A percentile compares a stretch with the other conserved stretches of the same genome.
Conservation (phyloP, 2,329 filamentous ascomycete genomes). For the Leptodontidium sp. region DNA sequence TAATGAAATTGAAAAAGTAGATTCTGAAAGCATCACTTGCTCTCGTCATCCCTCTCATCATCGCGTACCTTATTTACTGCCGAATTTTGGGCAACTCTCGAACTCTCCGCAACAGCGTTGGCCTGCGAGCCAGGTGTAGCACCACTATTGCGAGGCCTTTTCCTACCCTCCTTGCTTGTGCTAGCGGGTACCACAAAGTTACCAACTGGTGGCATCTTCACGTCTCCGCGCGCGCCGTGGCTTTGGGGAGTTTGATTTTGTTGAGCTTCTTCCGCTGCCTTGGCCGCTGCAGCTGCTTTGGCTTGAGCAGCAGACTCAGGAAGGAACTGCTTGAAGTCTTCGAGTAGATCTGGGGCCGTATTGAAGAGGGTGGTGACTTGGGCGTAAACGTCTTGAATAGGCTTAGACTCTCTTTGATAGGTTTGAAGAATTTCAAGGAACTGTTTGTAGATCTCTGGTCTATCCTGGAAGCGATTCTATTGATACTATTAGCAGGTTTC, state of each 20-base stretch:
- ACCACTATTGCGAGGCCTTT: slow-evolving; percentile 66
- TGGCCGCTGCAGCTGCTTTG: slow-evolving; percentile 65
- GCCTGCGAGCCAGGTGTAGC: slow-evolving; percentile 47
- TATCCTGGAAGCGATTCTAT: slow-evolving; percentile 96
- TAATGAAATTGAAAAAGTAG: background rate
- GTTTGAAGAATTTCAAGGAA: slow-evolving; percentile 98
- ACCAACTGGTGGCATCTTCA: slow-evolving; percentile 88
- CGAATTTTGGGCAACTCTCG: slow-evolving; percentile 41
- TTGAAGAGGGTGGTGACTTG: slow-evolving; percentile 96
- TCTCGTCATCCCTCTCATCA: background rate
- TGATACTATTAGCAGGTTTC: slow-evolving; percentile 21
- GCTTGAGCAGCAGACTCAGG: slow-evolving; percentile 84
- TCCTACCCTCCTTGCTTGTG: slow-evolving; percentile 89
- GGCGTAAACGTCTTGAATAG: slow-evolving; percentile 97
- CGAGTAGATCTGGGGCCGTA: slow-evolving; percentile 89
- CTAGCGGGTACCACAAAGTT: slow-evolving; percentile 88
- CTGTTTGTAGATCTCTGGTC: slow-evolving; percentile 99
- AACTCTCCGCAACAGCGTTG: slow-evolving; percentile 38
- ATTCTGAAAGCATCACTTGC: background rate
- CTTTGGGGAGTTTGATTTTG: slow-evolving; percentile 64
- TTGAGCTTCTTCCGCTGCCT: slow-evolving; percentile 71
- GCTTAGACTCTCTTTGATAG: slow-evolving; percentile 97
- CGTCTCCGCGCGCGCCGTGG: slow-evolving; percentile 57
- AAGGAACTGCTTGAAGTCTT: slow-evolving; percentile 98
- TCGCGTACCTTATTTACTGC: slow-evolving; percentile 59